Base-by-base conservation (phyloP, 1,284 basidiomycete genomes). In the Anthracocystis panici-leucophaei region DNA sequence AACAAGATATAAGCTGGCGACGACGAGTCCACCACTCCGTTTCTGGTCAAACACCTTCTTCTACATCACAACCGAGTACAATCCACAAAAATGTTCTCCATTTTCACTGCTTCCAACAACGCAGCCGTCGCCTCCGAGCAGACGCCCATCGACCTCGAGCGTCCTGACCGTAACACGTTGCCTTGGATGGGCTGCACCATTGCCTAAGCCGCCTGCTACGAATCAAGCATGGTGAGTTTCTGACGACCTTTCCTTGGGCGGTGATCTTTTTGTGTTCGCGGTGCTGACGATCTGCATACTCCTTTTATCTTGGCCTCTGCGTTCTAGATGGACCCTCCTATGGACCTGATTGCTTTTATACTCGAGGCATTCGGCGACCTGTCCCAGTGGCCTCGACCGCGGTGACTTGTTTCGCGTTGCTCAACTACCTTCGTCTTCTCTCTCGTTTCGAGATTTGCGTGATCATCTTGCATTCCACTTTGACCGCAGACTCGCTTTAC, bases 111-210 rank as follows among this genome's bases (percentile, higher is more conserved):
- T n/a, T n/a, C n/a, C n/a, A n/a, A n/a, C 57, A 20, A 44, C 59
- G 46, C 61, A 65, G 57, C 57, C 51, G 65, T 62, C 41, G 63
- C 59, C 31, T 38, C 68, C 9, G 62, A 71, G 63, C 33, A 58
- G 41, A 58, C n/a, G n/a, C n/a, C n/a, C n/a, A n/a, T n/a, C n/a
- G n/a, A n/a, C n/a, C n/a, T n/a, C n/a, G n/a, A n/a, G n/a, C n/a
- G n/a, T n/a, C n/a, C n/a, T n/a, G n/a, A n/a, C n/a, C n/a, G n/a
- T n/a, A n/a, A n/a, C n/a, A n/a, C n/a, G n/a, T n/a, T n/a, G n/a
- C n/a, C n/a, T n/a, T n/a, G n/a, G n/a, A n/a, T n/a, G n/a, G n/a
- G n/a, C n/a, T 65, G 68, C 58, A 54, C 55, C 31, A 41, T 71
- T 20, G 68, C 68, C 54, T 71, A 54, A 54, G 21, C 27, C 14